These are phyloP conservation scores for Neurospora sp. DNA, from an alignment of 495 filamentous ascomycete genomes.

Conservation along the genomic window DNA sequence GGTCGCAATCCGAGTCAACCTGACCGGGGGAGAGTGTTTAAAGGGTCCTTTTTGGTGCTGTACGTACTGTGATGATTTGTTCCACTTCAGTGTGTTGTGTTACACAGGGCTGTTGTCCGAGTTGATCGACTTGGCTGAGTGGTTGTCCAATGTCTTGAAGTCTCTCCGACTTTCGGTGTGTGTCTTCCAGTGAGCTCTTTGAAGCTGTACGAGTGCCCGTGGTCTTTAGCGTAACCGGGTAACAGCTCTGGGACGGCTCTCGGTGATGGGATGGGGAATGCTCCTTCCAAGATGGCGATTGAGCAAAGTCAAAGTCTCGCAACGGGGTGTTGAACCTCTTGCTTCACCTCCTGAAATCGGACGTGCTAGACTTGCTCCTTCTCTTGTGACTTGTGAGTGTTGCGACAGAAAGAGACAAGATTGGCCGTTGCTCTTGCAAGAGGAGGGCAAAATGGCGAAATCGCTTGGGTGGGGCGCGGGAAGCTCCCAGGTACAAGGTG, in stretches of 20 bases:
- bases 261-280: background rate
- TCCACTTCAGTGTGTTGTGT: background rate
- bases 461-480: conserved; percentile 12
- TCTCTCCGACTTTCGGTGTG: background rate
- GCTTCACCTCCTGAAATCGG: background rate
- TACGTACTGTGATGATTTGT: background rate
- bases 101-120: background rate
- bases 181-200: background rate
- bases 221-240: background rate
- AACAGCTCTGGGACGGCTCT: background rate
- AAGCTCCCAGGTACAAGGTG: background rate
- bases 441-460: conserved; percentile 22
- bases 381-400: background rate
- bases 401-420: background rate
- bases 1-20: conserved; percentile 14
- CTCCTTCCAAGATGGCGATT: background rate
- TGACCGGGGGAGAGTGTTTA: background rate
- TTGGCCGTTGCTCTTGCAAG: conserved; percentile 12
- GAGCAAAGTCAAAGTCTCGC: background rate
- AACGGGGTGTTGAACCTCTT: background rate
- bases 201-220: background rate
- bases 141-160: background rate
- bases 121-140: background rate
- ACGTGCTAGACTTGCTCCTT: conserved; percentile 5
- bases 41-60: background rate